Conservation (phyloP, 371 early-diverging fungal genomes). For the Circinella minor region DNA sequence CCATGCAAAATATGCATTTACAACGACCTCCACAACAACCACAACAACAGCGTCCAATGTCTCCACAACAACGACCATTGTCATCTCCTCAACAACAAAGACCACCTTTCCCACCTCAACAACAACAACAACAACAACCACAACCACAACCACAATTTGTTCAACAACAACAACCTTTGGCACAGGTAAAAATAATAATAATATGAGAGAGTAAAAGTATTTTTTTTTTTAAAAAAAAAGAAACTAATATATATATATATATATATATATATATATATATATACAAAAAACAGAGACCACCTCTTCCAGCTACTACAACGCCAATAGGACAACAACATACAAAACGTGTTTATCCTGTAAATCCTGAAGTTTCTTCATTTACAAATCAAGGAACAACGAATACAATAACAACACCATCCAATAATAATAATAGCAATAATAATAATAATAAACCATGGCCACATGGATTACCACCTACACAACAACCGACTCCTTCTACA, state of each 20-base stretch:
- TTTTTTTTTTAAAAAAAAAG: not conserved
- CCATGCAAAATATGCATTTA: slow-evolving; percentile 43
- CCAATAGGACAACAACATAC: slow-evolving; percentile 19
- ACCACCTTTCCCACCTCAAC: slow-evolving; percentile 7
- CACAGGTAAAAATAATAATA: slow-evolving; percentile 1
- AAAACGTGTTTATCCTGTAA: slow-evolving; percentile 47
- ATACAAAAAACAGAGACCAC: not conserved
- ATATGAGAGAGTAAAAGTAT: not conserved
- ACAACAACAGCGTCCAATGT: slow-evolving; percentile 2
- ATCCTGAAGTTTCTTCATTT: slow-evolving; percentile 31
- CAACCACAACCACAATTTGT: slow-evolving; percentile 1
- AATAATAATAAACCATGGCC: slow-evolving; percentile 10
- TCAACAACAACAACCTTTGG: slow-evolving; percentile 6
- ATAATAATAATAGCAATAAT: not conserved
- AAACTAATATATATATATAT: not conserved
- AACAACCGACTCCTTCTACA: not conserved
- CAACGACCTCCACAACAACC: slow-evolving; percentile 29
- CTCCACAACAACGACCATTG: slow-evolving; percentile 3
- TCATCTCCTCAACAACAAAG: not conserved
- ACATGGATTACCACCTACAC: slow-evolving; percentile 10
- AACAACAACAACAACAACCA: slow-evolving; percentile 14
- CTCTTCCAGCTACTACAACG: slow-evolving; percentile 3
- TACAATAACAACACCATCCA: slow-evolving; percentile 13
- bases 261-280: not conserved
- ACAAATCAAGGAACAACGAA: slow-evolving; percentile 13